Conservation (phyloP, 352 stramenopile species). For the Phytophthora meadii region DNA sequence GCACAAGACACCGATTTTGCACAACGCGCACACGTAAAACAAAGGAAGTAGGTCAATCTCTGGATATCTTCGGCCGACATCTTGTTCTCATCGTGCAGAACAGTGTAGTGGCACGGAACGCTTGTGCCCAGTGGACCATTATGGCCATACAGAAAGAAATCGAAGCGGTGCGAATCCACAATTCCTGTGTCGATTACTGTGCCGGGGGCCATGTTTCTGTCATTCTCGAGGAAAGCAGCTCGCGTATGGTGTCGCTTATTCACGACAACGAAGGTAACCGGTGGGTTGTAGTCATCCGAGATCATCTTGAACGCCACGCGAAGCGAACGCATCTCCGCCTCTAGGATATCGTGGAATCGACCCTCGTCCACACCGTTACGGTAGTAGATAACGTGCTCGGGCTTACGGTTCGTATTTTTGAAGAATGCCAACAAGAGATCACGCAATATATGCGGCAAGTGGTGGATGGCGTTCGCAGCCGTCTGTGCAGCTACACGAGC, state of each 20-base stretch:
- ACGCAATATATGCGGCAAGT: constrained; percentile 64
- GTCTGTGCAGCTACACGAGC: constrained; percentile 61
- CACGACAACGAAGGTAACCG: neutral
- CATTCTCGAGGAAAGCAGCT: neutral
- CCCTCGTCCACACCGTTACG: constrained; percentile 86
- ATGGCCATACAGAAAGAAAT: neutral
- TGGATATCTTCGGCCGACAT: neutral
- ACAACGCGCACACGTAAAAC: neutral
- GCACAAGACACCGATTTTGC: neutral
- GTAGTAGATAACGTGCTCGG: constrained; percentile 86
- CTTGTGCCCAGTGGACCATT: neutral
- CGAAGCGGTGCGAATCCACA: neutral
- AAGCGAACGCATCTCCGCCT: constrained; percentile 81
- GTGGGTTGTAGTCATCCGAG: constrained; percentile 53
- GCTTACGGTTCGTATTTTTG: constrained; percentile 67
- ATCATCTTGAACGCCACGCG: constrained; percentile 67
- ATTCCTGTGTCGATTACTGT: neutral
- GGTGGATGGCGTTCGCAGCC: constrained; percentile 53
- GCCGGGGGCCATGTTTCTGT: neutral
- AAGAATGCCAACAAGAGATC: constrained; percentile 84
- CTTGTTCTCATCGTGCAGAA: neutral
- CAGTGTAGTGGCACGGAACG: neutral
- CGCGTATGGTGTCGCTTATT: neutral
- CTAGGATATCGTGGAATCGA: constrained; percentile 77
- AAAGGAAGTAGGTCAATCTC: neutral